These are phyloP conservation scores for Periconia sp. DNA, from an alignment of 2,329 filamentous ascomycete species.

Conservation along the genomic window DNA sequence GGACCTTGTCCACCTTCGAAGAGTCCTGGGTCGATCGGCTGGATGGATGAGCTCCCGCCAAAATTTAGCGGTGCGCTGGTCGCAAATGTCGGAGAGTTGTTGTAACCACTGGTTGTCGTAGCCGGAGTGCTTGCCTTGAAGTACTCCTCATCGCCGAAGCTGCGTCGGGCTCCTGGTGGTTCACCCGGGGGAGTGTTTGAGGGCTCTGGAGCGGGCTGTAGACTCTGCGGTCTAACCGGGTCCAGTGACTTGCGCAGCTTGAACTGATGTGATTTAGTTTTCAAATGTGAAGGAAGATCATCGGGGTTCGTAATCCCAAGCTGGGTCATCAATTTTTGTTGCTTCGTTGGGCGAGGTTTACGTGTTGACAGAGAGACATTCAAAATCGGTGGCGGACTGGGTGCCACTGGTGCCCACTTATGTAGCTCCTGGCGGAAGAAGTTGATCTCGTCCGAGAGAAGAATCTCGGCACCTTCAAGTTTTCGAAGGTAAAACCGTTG, in stretches of 20 bases:
- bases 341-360: slow-evolving; percentile 94
- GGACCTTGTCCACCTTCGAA: slow-evolving; percentile 41
- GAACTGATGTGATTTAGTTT: slow-evolving; percentile 65
- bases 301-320: slow-evolving; percentile 90
- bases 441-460: slow-evolving; percentile 93
- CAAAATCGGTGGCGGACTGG: slow-evolving; percentile 81
- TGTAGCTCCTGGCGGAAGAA: slow-evolving; percentile 96
- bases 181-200: slow-evolving; percentile 47
- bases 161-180: slow-evolving; percentile 33
- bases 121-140: slow-evolving; percentile 38
- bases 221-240: slow-evolving; percentile 33
- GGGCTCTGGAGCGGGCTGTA: slow-evolving; percentile 43
- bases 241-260: slow-evolving; percentile 70
- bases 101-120: slow-evolving; percentile 29
- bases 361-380: slow-evolving; percentile 89
- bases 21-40: slow-evolving; percentile 44
- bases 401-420: slow-evolving; percentile 90
- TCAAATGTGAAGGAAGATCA: slow-evolving; percentile 82
- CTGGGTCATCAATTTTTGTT: slow-evolving; percentile 91
- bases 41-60: slow-evolving; percentile 33
- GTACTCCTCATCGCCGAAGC: slow-evolving; percentile 38
- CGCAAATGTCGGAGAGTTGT: slow-evolving; percentile 43
- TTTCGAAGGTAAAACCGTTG: slow-evolving; percentile 96
- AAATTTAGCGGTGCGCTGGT: slow-evolving; percentile 38
- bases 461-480: slow-evolving; percentile 93